Percentiles rank a stretch among this genome's conserved stretches.
phyloP scores from a whole-genome alignment of 2,329 filamentous ascomycete genomes.

The Fusarium nelsonii region DNA sequence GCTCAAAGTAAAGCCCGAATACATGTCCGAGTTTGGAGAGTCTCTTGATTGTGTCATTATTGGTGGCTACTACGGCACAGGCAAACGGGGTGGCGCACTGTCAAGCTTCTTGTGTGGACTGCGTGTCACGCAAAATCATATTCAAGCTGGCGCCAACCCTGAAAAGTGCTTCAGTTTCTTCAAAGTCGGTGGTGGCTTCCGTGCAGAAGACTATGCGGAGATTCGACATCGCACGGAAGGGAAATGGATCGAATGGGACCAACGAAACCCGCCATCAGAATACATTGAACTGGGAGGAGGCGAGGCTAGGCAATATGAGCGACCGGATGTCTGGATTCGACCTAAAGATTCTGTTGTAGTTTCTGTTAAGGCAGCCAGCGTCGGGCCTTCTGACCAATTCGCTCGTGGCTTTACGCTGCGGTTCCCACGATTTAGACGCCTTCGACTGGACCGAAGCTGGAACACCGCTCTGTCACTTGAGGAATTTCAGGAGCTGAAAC shows the following conservation, averaged over 20 bases:
- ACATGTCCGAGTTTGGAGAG: constrained; percentile 97
- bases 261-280: constrained; percentile 77
- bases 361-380: constrained; percentile 87
- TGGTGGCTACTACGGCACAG: constrained; percentile 93
- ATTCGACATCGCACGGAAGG: constrained; percentile 87
- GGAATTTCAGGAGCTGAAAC: constrained; percentile 80
- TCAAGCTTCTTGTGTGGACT: constrained; percentile 94
- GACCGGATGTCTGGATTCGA: constrained; percentile 92
- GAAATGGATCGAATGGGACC: constrained; percentile 91
- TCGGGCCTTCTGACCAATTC: constrained; percentile 82
- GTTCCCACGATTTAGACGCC: constrained; percentile 87
- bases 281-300: constrained; percentile 87
- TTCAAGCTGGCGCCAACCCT: constrained; percentile 68
- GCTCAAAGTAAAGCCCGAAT: constrained; percentile 99
- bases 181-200: constrained; percentile 96
- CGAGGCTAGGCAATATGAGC: constrained; percentile 76
- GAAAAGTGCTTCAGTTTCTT: constrained; percentile 95
- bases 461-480: constrained; percentile 80
- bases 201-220: constrained; percentile 83
- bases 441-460: constrained; percentile 89
- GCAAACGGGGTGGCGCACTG: constrained; percentile 82
- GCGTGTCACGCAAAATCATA: constrained; percentile 76
- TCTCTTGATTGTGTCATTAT: constrained; percentile 90
- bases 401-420: constrained; percentile 81
- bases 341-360: constrained; percentile 89